phyloP scores from a whole-genome alignment of 208 protist species.

The Leishmania aethiopica region DNA sequence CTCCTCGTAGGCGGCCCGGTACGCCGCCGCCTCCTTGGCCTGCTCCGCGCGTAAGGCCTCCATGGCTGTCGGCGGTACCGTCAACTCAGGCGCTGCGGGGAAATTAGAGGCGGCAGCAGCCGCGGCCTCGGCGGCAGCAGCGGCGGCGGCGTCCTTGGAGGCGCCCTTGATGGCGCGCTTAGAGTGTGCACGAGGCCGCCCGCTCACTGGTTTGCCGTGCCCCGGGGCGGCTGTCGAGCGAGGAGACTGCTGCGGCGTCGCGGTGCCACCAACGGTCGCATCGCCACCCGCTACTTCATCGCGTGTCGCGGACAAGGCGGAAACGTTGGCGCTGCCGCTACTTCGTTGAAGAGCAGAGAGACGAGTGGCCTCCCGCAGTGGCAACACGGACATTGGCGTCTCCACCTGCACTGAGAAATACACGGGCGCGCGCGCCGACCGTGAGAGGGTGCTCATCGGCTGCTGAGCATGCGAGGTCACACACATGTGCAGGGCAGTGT shows the following conservation, averaged over 20 bases:
- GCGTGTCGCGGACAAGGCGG: neutral
- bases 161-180: neutral
- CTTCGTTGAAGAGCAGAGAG: conserved; percentile 4
- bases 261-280: neutral
- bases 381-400: conserved; percentile 43
- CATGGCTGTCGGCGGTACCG: conserved; percentile 24
- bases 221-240: neutral
- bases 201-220: neutral
- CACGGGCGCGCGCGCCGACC: conserved; percentile 14
- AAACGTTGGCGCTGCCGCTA: neutral
- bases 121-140: neutral
- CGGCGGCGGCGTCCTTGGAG: conserved; percentile 9
- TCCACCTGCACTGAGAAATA: conserved; percentile 44
- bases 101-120: neutral
- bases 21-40: conserved; percentile 44
- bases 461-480: conserved; percentile 8
- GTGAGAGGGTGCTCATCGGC: conserved; percentile 9
- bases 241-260: conserved; percentile 1
- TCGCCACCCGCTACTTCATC: neutral
- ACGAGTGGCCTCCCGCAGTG: conserved; percentile 34
- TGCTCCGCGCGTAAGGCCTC: conserved; percentile 42
- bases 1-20: conserved; percentile 48
- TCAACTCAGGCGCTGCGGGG: conserved; percentile 11
- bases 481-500: conserved; percentile 56
- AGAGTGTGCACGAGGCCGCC: neutral